Evolutionary conservation across 2,329 filamentous ascomycete species (phyloP).

Genomic region (Magnaporthales sp.): DNA sequence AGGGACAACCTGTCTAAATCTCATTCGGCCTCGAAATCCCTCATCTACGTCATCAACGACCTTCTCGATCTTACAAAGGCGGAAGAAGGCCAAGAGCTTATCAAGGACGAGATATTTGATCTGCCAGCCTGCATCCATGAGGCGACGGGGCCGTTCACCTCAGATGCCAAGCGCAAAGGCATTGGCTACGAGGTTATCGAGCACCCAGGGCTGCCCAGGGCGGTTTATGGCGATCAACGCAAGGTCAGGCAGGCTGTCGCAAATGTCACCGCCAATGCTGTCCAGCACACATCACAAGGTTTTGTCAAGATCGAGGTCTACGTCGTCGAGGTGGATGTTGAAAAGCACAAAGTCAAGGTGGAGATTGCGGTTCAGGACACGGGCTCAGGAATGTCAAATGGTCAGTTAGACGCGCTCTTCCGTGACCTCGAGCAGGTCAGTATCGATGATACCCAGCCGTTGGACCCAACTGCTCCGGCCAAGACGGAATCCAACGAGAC

Average conservation of each 20-base stretch:
- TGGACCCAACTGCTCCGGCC: neutral
- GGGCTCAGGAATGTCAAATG: slow-evolving; percentile 40
- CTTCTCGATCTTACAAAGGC: slow-evolving; percentile 81
- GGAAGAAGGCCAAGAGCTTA: slow-evolving; percentile 68
- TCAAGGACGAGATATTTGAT: slow-evolving; percentile 76
- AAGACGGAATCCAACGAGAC: slow-evolving; percentile 14
- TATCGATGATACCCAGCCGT: slow-evolving; percentile 18
- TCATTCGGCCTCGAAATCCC: slow-evolving; percentile 82
- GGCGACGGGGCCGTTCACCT: slow-evolving; percentile 64
- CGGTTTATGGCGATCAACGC: slow-evolving; percentile 70
- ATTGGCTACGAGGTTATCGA: slow-evolving; percentile 61
- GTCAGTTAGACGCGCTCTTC: slow-evolving; percentile 44
- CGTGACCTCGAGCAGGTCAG: slow-evolving; percentile 51
- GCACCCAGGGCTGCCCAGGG: slow-evolving; percentile 58
- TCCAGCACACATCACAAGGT: slow-evolving; percentile 65
- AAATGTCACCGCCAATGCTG: slow-evolving; percentile 77
- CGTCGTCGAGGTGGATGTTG: slow-evolving; percentile 36
- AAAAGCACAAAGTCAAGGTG: slow-evolving; percentile 49
- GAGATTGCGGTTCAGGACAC: slow-evolving; percentile 69
- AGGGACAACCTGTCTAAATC: slow-evolving; percentile 77
- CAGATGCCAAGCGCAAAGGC: slow-evolving; percentile 67
- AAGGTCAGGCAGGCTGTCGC: slow-evolving; percentile 74
- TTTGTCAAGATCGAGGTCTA: slow-evolving; percentile 64
- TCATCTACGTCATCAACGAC: slow-evolving; percentile 93
- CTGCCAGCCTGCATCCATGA: slow-evolving; percentile 63